Evolutionary conservation across 495 filamentous ascomycete genomes (phyloP).

Genomic region (Diplogelasinospora grovesii): DNA sequence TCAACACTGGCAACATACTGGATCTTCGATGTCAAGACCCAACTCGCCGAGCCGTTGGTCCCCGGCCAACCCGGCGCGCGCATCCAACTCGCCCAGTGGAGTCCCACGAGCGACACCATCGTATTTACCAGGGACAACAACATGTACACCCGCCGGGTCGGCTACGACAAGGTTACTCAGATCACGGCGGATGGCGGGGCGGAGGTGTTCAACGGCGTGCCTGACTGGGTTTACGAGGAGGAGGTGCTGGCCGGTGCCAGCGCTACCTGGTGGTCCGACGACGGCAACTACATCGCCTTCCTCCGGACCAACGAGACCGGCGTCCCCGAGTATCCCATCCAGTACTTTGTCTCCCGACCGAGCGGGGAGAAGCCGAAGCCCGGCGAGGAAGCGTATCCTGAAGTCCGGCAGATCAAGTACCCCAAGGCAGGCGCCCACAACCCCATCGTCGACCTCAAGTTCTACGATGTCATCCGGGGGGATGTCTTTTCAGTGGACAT

Average conservation of each 20-base stretch:
- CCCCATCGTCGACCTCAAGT: conserved; percentile 76
- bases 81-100: conserved; percentile 85
- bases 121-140: conserved; percentile 86
- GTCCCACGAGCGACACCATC: conserved; percentile 75
- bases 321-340: conserved; percentile 88
- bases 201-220: conserved; percentile 92
- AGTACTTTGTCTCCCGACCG: conserved; percentile 86
- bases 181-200: conserved; percentile 82
- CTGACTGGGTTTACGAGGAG: conserved; percentile 98
- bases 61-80: conserved; percentile 57
- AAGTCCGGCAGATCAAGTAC: conserved; percentile 89
- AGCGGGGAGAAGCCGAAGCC: conserved; percentile 64
- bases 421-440: conserved; percentile 94
- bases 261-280: conserved; percentile 90
- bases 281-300: conserved; percentile 84
- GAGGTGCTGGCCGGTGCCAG: conserved; percentile 78
- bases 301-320: conserved; percentile 85
- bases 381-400: conserved; percentile 85
- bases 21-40: conserved; percentile 86
- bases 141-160: conserved; percentile 69
- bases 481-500: conserved; percentile 76
- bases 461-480: conserved; percentile 77
- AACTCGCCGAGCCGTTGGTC: conserved; percentile 72
- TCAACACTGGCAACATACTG: conserved; percentile 81
- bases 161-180: conserved; percentile 46